phyloP scores from a whole-genome alignment of 495 filamentous ascomycete genomes.

The Hyaloscypha finlandica region DNA sequence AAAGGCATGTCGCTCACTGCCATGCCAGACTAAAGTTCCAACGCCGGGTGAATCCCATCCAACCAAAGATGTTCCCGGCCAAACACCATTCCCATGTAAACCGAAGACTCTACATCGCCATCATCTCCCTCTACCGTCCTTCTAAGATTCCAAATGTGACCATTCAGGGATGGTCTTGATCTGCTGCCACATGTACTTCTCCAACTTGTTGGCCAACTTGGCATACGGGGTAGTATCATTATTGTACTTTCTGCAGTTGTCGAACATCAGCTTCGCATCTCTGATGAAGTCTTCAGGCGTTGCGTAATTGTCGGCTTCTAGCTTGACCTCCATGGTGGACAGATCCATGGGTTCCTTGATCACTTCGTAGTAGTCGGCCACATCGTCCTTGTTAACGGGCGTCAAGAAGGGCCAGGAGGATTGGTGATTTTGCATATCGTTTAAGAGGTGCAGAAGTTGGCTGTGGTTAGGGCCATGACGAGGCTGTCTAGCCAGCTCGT shows the following conservation, averaged over 20 bases:
- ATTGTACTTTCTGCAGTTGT: conserved; percentile 95
- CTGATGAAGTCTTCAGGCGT: conserved; percentile 91
- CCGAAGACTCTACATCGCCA: neutral
- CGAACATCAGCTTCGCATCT: conserved; percentile 88
- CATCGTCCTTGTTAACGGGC: conserved; percentile 93
- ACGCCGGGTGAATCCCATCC: neutral
- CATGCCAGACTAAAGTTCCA: neutral
- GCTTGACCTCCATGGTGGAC: conserved; percentile 91
- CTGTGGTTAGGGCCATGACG: conserved; percentile 97
- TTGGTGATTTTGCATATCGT: conserved; percentile 91
- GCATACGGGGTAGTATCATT: conserved; percentile 94
- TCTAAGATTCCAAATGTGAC: conserved; percentile 55
- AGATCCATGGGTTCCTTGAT: conserved; percentile 99
- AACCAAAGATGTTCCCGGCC: neutral
- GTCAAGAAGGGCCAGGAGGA: conserved; percentile 92
- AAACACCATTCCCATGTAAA: neutral
- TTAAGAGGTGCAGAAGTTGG: conserved; percentile 87
- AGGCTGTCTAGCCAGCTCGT: conserved; percentile 93
- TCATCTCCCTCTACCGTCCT: neutral
- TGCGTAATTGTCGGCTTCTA: conserved; percentile 89
- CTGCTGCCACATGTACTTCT: conserved; percentile 96
- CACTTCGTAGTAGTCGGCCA: conserved; percentile 96
- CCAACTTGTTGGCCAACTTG: conserved; percentile 92
- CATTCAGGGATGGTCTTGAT: conserved; percentile 94
- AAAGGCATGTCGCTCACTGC: neutral